phyloP scores from a whole-genome alignment of 2,329 filamentous ascomycete species.

The Apiospora malaysiana region DNA sequence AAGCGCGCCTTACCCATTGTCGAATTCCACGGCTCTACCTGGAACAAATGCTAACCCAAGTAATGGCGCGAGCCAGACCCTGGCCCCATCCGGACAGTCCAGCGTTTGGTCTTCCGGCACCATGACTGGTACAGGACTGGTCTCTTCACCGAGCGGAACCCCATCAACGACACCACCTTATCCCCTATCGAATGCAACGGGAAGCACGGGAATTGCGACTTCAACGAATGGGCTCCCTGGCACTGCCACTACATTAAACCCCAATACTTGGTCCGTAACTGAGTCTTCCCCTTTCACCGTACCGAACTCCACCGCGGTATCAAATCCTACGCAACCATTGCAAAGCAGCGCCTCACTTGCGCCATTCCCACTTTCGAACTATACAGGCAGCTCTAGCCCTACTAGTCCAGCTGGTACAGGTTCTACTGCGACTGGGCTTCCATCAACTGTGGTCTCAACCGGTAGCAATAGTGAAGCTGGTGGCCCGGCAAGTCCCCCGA shows the following conservation, averaged over 20 bases:
- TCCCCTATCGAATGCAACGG: constrained; percentile 19
- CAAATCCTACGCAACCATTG: constrained; percentile 6
- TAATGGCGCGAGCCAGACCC: constrained; percentile 20
- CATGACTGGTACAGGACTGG: not conserved
- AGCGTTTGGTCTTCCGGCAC: not conserved
- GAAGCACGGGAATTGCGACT: not conserved
- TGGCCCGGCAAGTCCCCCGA: not conserved
- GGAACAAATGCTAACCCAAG: constrained; percentile 22
- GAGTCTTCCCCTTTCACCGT: constrained; percentile 24
- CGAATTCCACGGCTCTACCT: constrained; percentile 26
- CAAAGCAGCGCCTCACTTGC: not conserved
- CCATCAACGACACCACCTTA: constrained; percentile 3
- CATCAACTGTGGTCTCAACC: not conserved
- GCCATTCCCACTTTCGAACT: constrained; percentile 20
- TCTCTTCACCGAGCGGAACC: not conserved
- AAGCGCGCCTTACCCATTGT: constrained; percentile 26
- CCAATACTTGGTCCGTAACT: not conserved
- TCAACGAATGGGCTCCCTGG: not conserved
- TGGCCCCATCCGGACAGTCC: not conserved
- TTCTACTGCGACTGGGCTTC: not conserved
- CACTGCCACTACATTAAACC: not conserved
- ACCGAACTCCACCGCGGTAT: constrained; percentile 25
- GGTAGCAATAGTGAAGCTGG: not conserved
- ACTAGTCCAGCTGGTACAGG: constrained; percentile 6
- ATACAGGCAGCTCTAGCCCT: not conserved